These are phyloP conservation scores for Hevea brasiliensis DNA, from an alignment of 345 rosid genomes.

Conservation along the genomic window DNA sequence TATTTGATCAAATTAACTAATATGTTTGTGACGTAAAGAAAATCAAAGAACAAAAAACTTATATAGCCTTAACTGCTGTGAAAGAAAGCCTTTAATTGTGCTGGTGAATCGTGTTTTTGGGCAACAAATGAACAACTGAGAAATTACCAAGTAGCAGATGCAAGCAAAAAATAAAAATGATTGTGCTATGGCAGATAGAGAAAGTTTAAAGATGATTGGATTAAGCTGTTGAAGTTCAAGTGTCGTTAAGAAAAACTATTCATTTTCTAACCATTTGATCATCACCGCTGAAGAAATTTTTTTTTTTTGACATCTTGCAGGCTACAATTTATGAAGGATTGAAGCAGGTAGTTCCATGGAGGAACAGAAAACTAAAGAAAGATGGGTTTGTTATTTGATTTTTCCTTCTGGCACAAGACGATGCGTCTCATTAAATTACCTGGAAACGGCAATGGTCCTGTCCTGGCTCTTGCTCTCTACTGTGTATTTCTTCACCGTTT, in stretches of 20 bases:
- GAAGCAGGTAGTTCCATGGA: slow-evolving; percentile 70
- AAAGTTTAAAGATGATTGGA: background rate
- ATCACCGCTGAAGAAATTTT: background rate
- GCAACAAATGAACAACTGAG: background rate
- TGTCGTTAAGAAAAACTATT: background rate
- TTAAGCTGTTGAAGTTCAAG: background rate
- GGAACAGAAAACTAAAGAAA: slow-evolving; percentile 47
- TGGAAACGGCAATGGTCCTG: background rate
- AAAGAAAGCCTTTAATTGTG: too few species aligned
- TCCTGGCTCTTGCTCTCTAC: background rate
- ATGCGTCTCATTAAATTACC: slow-evolving; percentile 1
- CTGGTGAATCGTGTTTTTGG: too few species aligned
- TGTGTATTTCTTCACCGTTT: background rate
- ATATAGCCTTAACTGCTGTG: too few species aligned
- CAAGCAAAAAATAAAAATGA: too few species aligned
- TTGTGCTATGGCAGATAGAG: background rate
- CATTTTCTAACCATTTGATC: background rate
- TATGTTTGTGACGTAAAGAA: too few species aligned
- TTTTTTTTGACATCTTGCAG: slow-evolving; percentile 37
- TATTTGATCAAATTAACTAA: too few species aligned
- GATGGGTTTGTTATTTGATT: slow-evolving; percentile 36
- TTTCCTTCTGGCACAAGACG: background rate
- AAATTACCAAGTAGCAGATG: too few species aligned
- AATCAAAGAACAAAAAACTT: too few species aligned
- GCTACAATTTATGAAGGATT: slow-evolving; percentile 56